Conservation (phyloP, 1,284 basidiomycete species). For the Malassezia yamatoensis region DNA sequence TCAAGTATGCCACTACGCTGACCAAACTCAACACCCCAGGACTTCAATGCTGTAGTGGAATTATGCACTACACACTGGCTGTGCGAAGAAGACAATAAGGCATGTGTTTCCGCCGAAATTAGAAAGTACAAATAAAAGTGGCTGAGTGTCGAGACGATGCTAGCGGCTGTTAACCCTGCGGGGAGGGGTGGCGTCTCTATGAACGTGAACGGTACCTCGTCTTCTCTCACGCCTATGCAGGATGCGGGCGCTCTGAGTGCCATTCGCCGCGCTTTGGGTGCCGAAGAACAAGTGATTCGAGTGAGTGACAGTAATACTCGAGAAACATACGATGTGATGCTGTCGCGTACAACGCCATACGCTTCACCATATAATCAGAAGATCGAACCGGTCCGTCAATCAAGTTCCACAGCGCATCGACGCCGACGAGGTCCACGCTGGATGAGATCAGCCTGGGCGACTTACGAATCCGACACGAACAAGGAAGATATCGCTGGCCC, state of each 20-base stretch:
- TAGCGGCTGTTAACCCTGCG: neutral
- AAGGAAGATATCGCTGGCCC: neutral
- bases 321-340: constrained; percentile 40
- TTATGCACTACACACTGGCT: neutral
- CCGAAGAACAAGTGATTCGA: constrained; percentile 37
- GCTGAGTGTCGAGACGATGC: neutral
- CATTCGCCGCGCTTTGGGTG: constrained; percentile 31
- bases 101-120: neutral
- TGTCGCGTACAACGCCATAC: constrained; percentile 36
- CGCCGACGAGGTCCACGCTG: constrained; percentile 9
- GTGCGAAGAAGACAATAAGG: neutral
- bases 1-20: neutral
- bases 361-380: constrained; percentile 28
- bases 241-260: constrained; percentile 8
- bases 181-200: neutral
- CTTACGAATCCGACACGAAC: neutral
- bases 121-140: neutral
- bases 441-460: constrained; percentile 3
- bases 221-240: neutral
- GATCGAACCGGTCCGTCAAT: neutral
- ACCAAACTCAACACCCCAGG: no score
- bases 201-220: neutral
- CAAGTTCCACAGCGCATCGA: neutral
- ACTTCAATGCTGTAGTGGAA: neutral
- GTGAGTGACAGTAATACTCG: constrained; percentile 32